These are phyloP conservation scores for Thermochaetoides thermophila DNA, from an alignment of 495 filamentous ascomycete species.

Conservation along the genomic window DNA sequence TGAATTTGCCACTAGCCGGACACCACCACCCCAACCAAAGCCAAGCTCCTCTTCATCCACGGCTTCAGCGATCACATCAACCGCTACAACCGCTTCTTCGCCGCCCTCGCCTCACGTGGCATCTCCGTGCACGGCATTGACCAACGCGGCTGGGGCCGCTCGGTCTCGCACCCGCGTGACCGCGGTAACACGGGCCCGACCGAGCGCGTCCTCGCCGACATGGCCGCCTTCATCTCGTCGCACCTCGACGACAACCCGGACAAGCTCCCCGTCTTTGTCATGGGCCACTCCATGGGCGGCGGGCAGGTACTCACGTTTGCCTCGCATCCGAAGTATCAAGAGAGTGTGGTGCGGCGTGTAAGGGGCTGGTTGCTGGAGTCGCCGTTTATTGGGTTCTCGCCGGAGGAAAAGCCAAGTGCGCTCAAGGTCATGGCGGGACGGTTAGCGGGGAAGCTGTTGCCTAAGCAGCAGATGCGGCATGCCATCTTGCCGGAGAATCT, in stretches of 20 bases:
- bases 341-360: conserved; percentile 28
- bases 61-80: conserved; percentile 82
- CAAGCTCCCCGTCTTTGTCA: conserved; percentile 55
- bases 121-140: conserved; percentile 65
- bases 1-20: conserved; percentile 26
- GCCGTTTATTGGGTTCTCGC: conserved; percentile 56
- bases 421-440: conserved; percentile 45
- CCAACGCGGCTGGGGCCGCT: conserved; percentile 56
- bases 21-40: conserved; percentile 36
- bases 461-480: conserved; percentile 42
- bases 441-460: conserved; percentile 48
- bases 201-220: conserved; percentile 53
- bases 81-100: conserved; percentile 55
- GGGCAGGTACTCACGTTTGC: conserved; percentile 45
- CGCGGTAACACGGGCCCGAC: conserved; percentile 60
- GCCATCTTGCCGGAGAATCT: conserved; percentile 43
- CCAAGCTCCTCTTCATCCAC: conserved; percentile 65
- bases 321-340: conserved; percentile 26
- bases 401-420: conserved; percentile 40
- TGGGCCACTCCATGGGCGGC: conserved; percentile 75
- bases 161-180: conserved; percentile 31
- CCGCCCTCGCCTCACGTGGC: conserved; percentile 48
- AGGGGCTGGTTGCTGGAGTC: conserved; percentile 52
- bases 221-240: conserved; percentile 49
- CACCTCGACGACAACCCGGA: conserved; percentile 16